Evolutionary conservation across 225 moss, liverwort and hornwort species (phyloP).

Genomic region (Antitrichia curtipendula): DNA sequence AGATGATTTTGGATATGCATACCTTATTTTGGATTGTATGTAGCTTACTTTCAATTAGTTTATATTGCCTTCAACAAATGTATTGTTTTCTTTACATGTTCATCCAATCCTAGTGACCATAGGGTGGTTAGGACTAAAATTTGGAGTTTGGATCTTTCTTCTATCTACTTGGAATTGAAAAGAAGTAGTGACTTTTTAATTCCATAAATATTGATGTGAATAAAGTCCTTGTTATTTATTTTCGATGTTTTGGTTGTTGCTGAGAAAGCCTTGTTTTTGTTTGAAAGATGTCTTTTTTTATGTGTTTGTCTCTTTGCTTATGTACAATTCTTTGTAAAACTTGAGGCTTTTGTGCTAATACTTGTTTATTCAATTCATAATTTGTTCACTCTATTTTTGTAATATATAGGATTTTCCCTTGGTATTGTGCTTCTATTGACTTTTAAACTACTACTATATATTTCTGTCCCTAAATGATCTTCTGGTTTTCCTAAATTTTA

Average conservation of each 20-base stretch:
- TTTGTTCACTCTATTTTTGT: fast-evolving
- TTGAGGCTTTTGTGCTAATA: not conserved
- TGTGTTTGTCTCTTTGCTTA: too few species aligned
- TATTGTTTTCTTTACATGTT: not conserved
- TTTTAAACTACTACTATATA: not conserved
- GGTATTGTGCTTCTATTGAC: not conserved
- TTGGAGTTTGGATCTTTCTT: not conserved
- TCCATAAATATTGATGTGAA: too few species aligned
- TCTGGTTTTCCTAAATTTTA: too few species aligned
- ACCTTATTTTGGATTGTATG: not conserved
- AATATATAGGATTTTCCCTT: not conserved
- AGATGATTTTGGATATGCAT: not conserved
- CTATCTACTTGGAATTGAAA: not conserved
- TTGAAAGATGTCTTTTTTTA: too few species aligned
- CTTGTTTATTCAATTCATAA: not conserved
- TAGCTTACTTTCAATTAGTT: fast-evolving
- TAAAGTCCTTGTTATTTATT: not conserved
- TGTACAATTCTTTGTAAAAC: not conserved
- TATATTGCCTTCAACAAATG: not conserved
- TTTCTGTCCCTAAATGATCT: too few species aligned
- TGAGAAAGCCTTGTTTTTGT: not conserved
- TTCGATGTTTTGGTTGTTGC: too few species aligned
- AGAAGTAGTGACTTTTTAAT: too few species aligned
- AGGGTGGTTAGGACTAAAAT: too few species aligned
- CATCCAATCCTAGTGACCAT: not conserved